These are phyloP conservation scores for Nannochloris sp. DNA, from an alignment of 139 green algal species.

Conservation along the genomic window DNA sequence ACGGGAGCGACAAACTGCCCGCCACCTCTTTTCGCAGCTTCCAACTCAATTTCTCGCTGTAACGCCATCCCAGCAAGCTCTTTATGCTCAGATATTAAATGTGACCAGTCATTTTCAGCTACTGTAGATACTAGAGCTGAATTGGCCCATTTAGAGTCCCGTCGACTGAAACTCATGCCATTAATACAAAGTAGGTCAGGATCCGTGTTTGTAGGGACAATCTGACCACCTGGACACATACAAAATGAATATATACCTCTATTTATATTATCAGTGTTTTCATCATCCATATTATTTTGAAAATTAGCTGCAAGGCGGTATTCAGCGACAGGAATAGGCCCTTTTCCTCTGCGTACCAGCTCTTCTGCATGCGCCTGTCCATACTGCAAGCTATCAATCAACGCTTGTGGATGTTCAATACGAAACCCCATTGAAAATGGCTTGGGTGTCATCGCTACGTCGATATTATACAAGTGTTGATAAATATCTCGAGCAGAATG, in stretches of 20 bases:
- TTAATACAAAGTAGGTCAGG: constrained; percentile 77
- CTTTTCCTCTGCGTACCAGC: constrained; percentile 56
- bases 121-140: constrained; percentile 63
- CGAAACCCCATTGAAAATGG: constrained; percentile 75
- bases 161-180: constrained; percentile 75
- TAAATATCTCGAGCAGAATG: constrained; percentile 61
- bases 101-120: constrained; percentile 49
- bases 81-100: constrained; percentile 36
- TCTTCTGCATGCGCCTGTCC: constrained; percentile 36
- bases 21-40: constrained; percentile 52
- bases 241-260: constrained; percentile 78
- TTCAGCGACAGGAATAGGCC: constrained; percentile 68
- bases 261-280: not conserved
- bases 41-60: constrained; percentile 38
- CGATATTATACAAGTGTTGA: constrained; percentile 29
- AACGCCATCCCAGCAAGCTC: constrained; percentile 57
- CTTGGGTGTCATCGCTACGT: constrained; percentile 60
- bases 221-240: constrained; percentile 77
- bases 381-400: constrained; percentile 65
- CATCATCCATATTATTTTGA: not conserved
- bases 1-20: constrained; percentile 60
- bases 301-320: constrained; percentile 54
- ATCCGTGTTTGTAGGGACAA: constrained; percentile 64
- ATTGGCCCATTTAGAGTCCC: constrained; percentile 69
- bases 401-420: constrained; percentile 76